Evolutionary conservation across 1,284 basidiomycete species (phyloP).

Genomic region (Rhodotorula sp.): DNA sequence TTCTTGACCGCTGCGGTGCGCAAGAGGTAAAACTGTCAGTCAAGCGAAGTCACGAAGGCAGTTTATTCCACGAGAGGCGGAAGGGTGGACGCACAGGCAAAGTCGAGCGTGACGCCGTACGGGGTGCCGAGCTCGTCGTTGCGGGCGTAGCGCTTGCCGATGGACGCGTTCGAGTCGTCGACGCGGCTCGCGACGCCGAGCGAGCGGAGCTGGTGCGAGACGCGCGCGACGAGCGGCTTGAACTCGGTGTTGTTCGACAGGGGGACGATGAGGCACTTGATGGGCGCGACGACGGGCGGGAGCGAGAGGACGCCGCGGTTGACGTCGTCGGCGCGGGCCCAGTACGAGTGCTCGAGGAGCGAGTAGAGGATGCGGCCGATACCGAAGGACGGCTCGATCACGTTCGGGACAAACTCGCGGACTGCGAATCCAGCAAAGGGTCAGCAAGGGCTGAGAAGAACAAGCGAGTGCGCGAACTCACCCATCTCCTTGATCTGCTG

Average conservation of each 20-base stretch:
- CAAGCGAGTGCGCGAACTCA: slow-evolving; percentile 52
- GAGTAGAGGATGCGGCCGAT: slow-evolving; percentile 95
- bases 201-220: slow-evolving; percentile 82
- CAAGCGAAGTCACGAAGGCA: too few relatives aligned
- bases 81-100: slow-evolving; percentile 73
- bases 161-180: slow-evolving; percentile 91
- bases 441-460: too few relatives aligned
- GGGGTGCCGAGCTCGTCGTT: slow-evolving; percentile 99
- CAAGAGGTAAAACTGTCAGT: background rate
- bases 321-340: slow-evolving; percentile 87
- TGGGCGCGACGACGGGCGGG: slow-evolving; percentile 87
- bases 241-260: slow-evolving; percentile 85
- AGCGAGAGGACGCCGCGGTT: slow-evolving; percentile 88
- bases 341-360: slow-evolving; percentile 93
- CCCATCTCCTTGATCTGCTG: slow-evolving; percentile 83
- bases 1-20: slow-evolving; percentile 69
- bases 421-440: slow-evolving; percentile 56
- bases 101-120: slow-evolving; percentile 94
- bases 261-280: slow-evolving; percentile 96
- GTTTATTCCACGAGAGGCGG: background rate
- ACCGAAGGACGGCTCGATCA: slow-evolving; percentile 98
- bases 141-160: slow-evolving; percentile 94
- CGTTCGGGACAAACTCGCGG: slow-evolving; percentile 93
- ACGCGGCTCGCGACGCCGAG: slow-evolving; percentile 88
- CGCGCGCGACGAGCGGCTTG: slow-evolving; percentile 77